Evolutionary conservation across 2,329 filamentous ascomycete genomes (phyloP).

Genomic region (Ceratocystis diversiconidia): DNA sequence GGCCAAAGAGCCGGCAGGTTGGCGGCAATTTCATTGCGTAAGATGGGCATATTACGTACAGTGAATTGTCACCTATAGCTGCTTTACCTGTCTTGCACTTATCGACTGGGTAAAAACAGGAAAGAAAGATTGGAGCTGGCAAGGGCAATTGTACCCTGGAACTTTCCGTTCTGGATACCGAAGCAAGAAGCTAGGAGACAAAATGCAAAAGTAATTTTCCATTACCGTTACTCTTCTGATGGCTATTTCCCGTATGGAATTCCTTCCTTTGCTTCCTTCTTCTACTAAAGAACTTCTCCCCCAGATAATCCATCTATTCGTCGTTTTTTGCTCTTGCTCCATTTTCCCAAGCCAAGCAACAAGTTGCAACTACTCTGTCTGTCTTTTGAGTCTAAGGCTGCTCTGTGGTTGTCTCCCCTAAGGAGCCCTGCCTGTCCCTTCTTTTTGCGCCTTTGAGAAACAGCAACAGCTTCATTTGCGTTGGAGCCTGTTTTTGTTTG

Average conservation of each 20-base stretch:
- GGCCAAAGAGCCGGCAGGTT: not conserved
- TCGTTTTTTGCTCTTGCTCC: not conserved
- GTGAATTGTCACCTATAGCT: not conserved
- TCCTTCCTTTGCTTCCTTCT: constrained; percentile 3
- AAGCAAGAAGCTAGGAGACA: not conserved
- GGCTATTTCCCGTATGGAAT: not conserved
- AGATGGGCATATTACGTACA: not conserved
- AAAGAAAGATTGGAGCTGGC: not conserved
- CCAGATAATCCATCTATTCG: not conserved
- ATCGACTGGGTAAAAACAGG: not conserved
- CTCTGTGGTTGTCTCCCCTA: not conserved
- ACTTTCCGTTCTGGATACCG: not conserved
- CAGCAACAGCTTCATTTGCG: constrained; percentile 2
- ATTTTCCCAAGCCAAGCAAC: not conserved
- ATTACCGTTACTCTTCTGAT: not conserved
- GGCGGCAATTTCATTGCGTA: not conserved
- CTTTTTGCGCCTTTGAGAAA: not conserved
- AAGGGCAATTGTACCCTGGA: not conserved
- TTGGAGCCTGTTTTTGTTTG: constrained; percentile 1
- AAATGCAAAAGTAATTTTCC: not conserved
- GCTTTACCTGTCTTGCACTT: not conserved
- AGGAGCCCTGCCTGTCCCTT: not conserved
- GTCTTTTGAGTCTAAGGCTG: not conserved
- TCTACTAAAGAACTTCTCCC: not conserved
- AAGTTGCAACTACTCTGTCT: not conserved